phyloP scores from a whole-genome alignment of 129 eudicot genomes.

The Glebionis coronaria region DNA sequence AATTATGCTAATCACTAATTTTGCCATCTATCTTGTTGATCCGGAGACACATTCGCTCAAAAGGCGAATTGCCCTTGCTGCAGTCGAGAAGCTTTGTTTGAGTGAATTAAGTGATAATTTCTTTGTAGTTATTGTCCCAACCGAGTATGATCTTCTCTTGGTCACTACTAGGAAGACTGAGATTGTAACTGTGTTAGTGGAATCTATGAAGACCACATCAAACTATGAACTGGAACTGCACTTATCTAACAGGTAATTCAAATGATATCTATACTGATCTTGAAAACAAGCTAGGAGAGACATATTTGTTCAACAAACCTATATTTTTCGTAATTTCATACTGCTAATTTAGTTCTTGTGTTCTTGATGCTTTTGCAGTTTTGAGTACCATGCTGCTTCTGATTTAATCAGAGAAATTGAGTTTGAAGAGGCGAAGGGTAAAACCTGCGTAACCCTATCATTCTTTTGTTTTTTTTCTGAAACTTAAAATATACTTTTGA shows the following conservation, averaged over 20 bases:
- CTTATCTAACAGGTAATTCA: slow-evolving; percentile 60
- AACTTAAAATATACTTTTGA: background rate
- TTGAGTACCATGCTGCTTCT: slow-evolving; percentile 86
- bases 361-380: slow-evolving; percentile 43
- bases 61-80: slow-evolving; percentile 82
- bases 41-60: slow-evolving; percentile 65
- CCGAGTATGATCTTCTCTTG: slow-evolving; percentile 87
- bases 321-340: background rate
- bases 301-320: too few species aligned
- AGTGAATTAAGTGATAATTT: slow-evolving; percentile 88
- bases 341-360: slow-evolving; percentile 17
- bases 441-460: slow-evolving; percentile 8
- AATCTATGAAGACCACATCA: slow-evolving; percentile 75
- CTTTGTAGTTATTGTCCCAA: slow-evolving; percentile 74
- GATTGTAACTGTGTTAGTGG: slow-evolving; percentile 61
- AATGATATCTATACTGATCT: background rate
- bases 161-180: slow-evolving; percentile 91
- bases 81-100: slow-evolving; percentile 82
- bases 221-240: slow-evolving; percentile 74
- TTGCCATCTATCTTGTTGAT: slow-evolving; percentile 74
- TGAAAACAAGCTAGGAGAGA: too few species aligned
- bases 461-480: background rate
- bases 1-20: slow-evolving; percentile 59
- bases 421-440: slow-evolving; percentile 91
- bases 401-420: slow-evolving; percentile 63